A percentile compares a stretch with the other conserved stretches of the same genome.
Conservation (phyloP, 2,329 filamentous ascomycete genomes). For the Ustulina deusta region DNA sequence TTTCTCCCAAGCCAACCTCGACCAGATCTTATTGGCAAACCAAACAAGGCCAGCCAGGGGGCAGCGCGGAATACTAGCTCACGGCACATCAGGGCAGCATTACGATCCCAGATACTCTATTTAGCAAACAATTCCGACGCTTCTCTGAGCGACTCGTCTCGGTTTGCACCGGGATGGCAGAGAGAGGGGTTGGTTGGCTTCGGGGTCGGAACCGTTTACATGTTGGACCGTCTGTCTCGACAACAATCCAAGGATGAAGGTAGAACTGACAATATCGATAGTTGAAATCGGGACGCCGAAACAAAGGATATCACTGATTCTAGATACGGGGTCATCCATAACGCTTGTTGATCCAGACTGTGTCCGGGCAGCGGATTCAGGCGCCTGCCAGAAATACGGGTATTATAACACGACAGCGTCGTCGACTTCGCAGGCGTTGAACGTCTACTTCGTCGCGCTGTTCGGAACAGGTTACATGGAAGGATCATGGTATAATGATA, state of each 20-base stretch:
- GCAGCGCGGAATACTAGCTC: constrained; percentile 19
- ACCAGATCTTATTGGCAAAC: constrained; percentile 2
- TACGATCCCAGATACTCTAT: constrained; percentile 42
- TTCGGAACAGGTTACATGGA: constrained; percentile 53
- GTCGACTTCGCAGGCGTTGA: constrained; percentile 47
- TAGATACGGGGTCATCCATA: constrained; percentile 56
- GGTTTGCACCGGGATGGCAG: constrained; percentile 36
- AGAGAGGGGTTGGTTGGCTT: constrained; percentile 44
- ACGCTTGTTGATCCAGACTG: constrained; percentile 55
- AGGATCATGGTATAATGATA: constrained; percentile 52
- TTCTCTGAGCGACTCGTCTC: constrained; percentile 1
- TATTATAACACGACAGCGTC: constrained; percentile 52
- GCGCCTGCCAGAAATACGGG: constrained; percentile 51
- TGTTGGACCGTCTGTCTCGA: constrained; percentile 50
- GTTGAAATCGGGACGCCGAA: constrained; percentile 54
- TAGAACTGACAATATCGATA: constrained; percentile 36
- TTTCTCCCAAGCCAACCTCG: constrained; percentile 11
- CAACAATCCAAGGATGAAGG: neutral
- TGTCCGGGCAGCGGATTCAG: constrained; percentile 48
- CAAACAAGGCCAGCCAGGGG: neutral
- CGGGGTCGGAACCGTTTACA: constrained; percentile 52
- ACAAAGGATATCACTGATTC: constrained; percentile 52
- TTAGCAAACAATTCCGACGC: constrained; percentile 29
- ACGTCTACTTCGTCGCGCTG: constrained; percentile 47
- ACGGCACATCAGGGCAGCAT: constrained; percentile 44